A percentile compares a stretch with the other conserved stretches of the same genome.
These are phyloP conservation scores for Cladorrhinum samala DNA, from an alignment of 495 filamentous ascomycete species.

Conservation along the genomic window DNA sequence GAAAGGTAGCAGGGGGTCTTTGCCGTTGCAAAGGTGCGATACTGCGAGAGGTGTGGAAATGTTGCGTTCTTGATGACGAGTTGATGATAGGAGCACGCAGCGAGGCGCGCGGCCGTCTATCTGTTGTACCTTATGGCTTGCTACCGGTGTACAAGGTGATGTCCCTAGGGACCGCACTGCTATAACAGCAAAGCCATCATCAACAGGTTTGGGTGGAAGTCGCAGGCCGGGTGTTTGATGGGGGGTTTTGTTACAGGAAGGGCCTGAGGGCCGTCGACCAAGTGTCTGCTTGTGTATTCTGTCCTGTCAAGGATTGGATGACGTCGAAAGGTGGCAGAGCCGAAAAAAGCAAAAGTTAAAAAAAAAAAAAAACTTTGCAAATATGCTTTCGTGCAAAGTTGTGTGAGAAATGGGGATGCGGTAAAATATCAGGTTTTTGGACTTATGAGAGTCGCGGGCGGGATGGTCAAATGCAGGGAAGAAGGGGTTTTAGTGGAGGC, in stretches of 20 bases:
- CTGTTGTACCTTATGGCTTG: conserved; percentile 17
- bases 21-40: background rate
- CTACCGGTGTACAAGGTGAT: conserved; percentile 27
- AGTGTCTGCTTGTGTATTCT: background rate
- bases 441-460: conserved; percentile 13
- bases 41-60: background rate
- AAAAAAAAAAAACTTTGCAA: conserved; percentile 2
- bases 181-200: conserved; percentile 49
- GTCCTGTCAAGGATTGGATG: conserved; percentile 3
- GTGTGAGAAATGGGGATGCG: conserved; percentile 11
- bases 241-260: conserved; percentile 17
- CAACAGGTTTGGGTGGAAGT: conserved; percentile 6
- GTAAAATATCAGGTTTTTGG: conserved; percentile 30
- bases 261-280: conserved; percentile 17
- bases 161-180: conserved; percentile 53
- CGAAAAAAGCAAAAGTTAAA: background rate
- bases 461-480: conserved; percentile 11
- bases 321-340: conserved; percentile 10
- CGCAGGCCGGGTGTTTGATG: conserved; percentile 13
- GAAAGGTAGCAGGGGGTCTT: background rate
- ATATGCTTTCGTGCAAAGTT: conserved; percentile 1
- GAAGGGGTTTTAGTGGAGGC: conserved; percentile 7
- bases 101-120: conserved; percentile 12
- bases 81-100: conserved; percentile 1
- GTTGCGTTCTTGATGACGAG: conserved; percentile 4